phyloP scores from a whole-genome alignment of 305 asterid genomes.

The Ilex paraguariensis region DNA sequence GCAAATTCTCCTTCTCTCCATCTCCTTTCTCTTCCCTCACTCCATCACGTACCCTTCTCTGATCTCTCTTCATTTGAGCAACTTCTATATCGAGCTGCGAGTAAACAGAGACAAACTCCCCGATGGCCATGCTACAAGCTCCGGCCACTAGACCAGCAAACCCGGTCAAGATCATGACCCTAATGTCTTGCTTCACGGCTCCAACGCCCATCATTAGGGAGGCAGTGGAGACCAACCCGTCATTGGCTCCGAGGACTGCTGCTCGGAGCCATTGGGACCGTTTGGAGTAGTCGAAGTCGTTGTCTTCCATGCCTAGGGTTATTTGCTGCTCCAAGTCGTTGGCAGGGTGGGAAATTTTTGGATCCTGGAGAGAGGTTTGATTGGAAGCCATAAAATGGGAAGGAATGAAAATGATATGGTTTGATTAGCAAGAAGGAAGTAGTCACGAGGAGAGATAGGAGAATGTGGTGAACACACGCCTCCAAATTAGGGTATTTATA shows the following conservation, averaged over 20 bases:
- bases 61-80: slow-evolving; percentile 57
- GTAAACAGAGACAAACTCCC: slow-evolving; percentile 86
- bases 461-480: slow-evolving; percentile 70
- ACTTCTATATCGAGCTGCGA: slow-evolving; percentile 82
- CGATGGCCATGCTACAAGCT: slow-evolving; percentile 96
- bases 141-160: slow-evolving; percentile 94
- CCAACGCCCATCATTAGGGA: slow-evolving; percentile 95
- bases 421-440: background rate
- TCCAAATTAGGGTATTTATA: slow-evolving; percentile 34
- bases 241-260: slow-evolving; percentile 94
- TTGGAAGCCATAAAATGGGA: slow-evolving; percentile 40
- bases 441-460: slow-evolving; percentile 7
- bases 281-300: slow-evolving; percentile 63
- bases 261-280: slow-evolving; percentile 98
- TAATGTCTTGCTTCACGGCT: slow-evolving; percentile 77
- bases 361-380: slow-evolving; percentile 34
- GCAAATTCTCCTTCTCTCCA: slow-evolving; percentile 29
- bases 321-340: slow-evolving; percentile 22
- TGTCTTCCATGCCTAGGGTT: slow-evolving; percentile 16
- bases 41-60: slow-evolving; percentile 16
- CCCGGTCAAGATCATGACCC: slow-evolving; percentile 75
- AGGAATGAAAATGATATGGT: background rate
- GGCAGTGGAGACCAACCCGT: slow-evolving; percentile 86
- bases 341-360: slow-evolving; percentile 21
- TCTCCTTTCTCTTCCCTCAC: background rate